Percentiles rank a stretch among this genome's conserved stretches.
phyloP scores from a whole-genome alignment of 2,329 filamentous ascomycete genomes.

The Xylaria hypoxylon region DNA sequence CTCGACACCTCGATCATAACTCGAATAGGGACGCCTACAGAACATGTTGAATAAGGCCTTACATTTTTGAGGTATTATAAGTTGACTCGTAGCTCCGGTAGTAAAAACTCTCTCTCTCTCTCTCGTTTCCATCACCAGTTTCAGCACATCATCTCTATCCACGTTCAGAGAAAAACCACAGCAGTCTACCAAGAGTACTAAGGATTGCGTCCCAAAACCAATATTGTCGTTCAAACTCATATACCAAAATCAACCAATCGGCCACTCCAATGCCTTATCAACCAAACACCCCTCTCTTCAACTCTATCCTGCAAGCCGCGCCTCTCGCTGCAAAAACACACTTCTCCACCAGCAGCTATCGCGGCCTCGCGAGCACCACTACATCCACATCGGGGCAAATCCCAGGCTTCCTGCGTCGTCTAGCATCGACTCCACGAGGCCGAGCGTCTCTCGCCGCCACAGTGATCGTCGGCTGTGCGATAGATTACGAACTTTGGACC shows the following conservation, averaged over 20 bases:
- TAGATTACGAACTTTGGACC: constrained; percentile 37
- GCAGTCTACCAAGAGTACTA: neutral
- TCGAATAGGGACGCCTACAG: neutral
- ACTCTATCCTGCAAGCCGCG: neutral
- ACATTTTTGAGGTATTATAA: neutral
- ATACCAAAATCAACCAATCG: neutral
- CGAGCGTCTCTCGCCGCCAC: constrained; percentile 21
- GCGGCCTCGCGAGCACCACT: neutral
- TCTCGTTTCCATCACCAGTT: neutral
- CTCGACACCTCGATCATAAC: constrained; percentile 10
- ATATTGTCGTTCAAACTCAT: neutral
- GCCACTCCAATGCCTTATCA: constrained; percentile 2
- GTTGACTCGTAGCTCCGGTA: neutral
- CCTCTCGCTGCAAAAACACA: neutral
- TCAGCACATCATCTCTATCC: neutral
- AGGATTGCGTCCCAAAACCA: too few relatives aligned
- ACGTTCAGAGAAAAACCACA: too few relatives aligned
- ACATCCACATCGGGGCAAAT: neutral
- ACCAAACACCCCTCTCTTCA: constrained; percentile 6
- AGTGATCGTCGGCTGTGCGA: constrained; percentile 10
- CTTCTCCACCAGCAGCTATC: constrained; percentile 12
- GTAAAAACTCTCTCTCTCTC: neutral
- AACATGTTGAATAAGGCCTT: neutral
- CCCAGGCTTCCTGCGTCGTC: constrained; percentile 13
- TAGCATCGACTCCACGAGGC: constrained; percentile 22